Evolutionary conservation across 2,329 filamentous ascomycete species (phyloP).

Genomic region (Ploettnerulaceae sp.): DNA sequence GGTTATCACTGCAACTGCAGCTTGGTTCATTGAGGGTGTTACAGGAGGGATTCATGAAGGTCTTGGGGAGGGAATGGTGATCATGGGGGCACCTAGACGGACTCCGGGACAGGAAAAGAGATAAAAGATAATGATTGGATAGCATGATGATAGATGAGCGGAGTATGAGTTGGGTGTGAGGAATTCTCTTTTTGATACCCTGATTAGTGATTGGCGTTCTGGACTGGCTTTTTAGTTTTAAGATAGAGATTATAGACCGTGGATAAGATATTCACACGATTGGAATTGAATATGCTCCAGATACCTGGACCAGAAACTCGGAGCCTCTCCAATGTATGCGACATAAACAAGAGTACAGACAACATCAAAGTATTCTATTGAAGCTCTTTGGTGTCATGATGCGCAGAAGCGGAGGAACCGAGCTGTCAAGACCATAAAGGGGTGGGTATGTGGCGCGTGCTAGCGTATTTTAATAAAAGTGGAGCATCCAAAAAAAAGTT

Average conservation of each 20-base stretch:
- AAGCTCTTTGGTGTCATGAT: no score
- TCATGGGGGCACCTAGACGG: constrained; percentile 35
- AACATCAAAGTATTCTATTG: no score
- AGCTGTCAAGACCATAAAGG: no score
- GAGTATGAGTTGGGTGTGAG: not conserved
- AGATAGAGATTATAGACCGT: no score
- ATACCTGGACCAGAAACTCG: no score
- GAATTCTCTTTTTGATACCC: constrained; percentile 15
- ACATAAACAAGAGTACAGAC: no score
- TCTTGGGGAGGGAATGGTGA: constrained; percentile 47
- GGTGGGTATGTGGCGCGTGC: no score
- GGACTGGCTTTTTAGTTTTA: not conserved
- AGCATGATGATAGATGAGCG: constrained; percentile 1
- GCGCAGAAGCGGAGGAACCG: no score
- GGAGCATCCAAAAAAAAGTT: constrained; percentile 11
- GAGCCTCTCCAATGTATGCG: no score
- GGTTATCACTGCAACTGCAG: constrained; percentile 47
- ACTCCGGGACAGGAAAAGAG: not conserved
- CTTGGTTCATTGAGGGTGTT: constrained; percentile 60
- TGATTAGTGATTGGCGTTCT: constrained; percentile 3
- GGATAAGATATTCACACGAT: no score
- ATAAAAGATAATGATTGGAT: constrained; percentile 6
- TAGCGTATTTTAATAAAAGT: constrained; percentile 6
- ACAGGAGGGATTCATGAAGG: constrained; percentile 65
- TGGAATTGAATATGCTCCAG: no score